A percentile compares a stretch with the other conserved stretches of the same genome.
Conservation (phyloP, 2,329 filamentous ascomycete genomes). For the Trichoderma oligosporum region DNA sequence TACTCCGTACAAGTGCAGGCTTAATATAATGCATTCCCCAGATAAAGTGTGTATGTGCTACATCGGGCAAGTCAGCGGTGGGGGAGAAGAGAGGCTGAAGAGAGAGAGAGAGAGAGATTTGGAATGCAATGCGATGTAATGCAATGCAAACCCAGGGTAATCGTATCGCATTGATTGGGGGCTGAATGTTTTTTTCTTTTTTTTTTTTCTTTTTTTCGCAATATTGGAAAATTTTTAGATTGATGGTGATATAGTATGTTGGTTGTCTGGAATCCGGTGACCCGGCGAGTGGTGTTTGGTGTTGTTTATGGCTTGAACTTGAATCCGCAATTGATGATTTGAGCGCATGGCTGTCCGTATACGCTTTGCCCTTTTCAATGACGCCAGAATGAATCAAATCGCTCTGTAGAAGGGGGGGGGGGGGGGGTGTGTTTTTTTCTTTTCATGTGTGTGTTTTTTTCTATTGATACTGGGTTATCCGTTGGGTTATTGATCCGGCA, state of each 20-base stretch:
- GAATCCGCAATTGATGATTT: not conserved
- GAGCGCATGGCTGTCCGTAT: not conserved
- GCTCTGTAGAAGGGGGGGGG: too few species aligned
- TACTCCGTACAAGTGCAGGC: too few species aligned
- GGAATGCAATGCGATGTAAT: slow-evolving; percentile 4
- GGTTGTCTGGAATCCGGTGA: not conserved
- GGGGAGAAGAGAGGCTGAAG: slow-evolving; percentile 9
- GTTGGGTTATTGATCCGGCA: too few species aligned
- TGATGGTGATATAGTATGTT: not conserved
- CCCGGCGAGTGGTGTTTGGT: not conserved
- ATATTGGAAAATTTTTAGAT: too few species aligned
- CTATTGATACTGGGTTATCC: too few species aligned
- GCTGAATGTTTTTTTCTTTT: too few species aligned
- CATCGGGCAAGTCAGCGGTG: not conserved
- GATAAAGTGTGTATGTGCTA: not conserved
- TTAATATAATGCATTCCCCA: not conserved
- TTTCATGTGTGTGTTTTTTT: too few species aligned
- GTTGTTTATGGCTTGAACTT: not conserved
- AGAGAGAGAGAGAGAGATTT: not conserved
- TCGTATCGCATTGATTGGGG: slow-evolving; percentile 2
- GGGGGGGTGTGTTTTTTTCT: too few species aligned
- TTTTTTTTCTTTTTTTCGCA: too few species aligned
- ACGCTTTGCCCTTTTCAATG: too few species aligned
- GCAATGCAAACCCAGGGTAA: not conserved
- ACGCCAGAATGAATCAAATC: not conserved